Evolutionary conservation across 108 stramenopile species (phyloP).

Genomic region (Skeletonema menzelii): DNA sequence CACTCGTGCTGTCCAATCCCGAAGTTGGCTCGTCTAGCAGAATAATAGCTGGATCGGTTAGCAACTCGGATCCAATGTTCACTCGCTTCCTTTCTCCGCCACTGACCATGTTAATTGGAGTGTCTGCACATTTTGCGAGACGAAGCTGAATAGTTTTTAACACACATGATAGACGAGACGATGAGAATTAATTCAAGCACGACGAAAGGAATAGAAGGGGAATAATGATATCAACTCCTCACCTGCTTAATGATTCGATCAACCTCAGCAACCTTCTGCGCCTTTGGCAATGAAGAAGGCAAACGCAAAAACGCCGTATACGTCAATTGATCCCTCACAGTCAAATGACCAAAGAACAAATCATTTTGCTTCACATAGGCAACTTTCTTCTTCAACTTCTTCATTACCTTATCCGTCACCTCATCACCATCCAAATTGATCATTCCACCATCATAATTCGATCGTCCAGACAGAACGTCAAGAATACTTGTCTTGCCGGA

Average conservation of each 20-base stretch:
- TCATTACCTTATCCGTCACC: slow-evolving; percentile 39
- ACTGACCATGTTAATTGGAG: slow-evolving; percentile 57
- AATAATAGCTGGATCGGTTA: slow-evolving; percentile 69
- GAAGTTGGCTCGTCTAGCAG: slow-evolving; percentile 85
- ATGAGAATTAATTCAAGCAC: neutral
- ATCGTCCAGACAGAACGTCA: slow-evolving; percentile 64
- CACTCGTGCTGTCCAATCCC: slow-evolving; percentile 75
- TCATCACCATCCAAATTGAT: slow-evolving; percentile 58
- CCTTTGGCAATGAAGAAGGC: slow-evolving; percentile 28
- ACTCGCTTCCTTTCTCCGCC: slow-evolving; percentile 88
- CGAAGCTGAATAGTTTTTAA: neutral
- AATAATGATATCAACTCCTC: slow-evolving; percentile 5
- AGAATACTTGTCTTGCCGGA: slow-evolving; percentile 68
- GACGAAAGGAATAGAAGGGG: neutral
- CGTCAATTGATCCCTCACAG: slow-evolving; percentile 71
- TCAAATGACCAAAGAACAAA: slow-evolving; percentile 75
- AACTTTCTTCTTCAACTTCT: slow-evolving; percentile 62
- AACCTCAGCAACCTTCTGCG: slow-evolving; percentile 61
- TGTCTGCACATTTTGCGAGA: slow-evolving; percentile 61
- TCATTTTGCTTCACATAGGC: slow-evolving; percentile 83
- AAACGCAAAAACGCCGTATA: slow-evolving; percentile 75
- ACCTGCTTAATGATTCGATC: slow-evolving; percentile 53
- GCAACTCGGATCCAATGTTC: slow-evolving; percentile 74
- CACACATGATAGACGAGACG: neutral
- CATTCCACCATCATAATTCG: slow-evolving; percentile 46